Conservation (phyloP, 208 protist species). For the Crithidia brevicula region DNA sequence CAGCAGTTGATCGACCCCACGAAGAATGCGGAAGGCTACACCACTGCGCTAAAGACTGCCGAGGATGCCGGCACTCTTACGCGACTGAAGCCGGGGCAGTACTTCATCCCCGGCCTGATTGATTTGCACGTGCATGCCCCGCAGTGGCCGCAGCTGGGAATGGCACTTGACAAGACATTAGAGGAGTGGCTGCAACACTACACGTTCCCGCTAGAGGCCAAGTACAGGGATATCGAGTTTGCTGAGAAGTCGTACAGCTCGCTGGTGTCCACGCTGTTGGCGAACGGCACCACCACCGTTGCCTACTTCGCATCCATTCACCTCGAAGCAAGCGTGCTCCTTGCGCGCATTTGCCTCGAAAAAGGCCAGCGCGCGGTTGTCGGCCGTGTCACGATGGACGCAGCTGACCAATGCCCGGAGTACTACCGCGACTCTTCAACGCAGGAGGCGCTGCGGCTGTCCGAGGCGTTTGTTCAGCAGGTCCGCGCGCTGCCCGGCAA, state of each 20-base stretch:
- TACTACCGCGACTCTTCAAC: constrained; percentile 89
- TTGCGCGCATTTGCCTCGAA: constrained; percentile 77
- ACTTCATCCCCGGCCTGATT: constrained; percentile 91
- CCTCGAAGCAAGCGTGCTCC: constrained; percentile 67
- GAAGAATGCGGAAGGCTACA: constrained; percentile 26
- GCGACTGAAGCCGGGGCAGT: constrained; percentile 49
- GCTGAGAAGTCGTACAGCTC: constrained; percentile 73
- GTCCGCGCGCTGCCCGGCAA: constrained; percentile 58
- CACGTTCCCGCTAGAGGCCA: constrained; percentile 93
- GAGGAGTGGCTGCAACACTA: constrained; percentile 92
- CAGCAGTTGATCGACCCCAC: constrained; percentile 46
- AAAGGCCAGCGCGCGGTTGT: constrained; percentile 91
- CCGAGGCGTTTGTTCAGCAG: constrained; percentile 68
- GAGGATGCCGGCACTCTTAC: constrained; percentile 34
- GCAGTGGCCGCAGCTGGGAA: constrained; percentile 91
- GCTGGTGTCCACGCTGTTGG: constrained; percentile 76
- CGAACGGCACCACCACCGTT: constrained; percentile 92
- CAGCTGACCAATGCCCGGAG: constrained; percentile 76
- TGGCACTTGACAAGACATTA: constrained; percentile 84
- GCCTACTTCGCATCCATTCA: constrained; percentile 94
- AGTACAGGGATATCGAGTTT: constrained; percentile 79
- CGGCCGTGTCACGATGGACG: constrained; percentile 93
- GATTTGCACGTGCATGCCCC: constrained; percentile 95
- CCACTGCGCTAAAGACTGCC: constrained; percentile 28
- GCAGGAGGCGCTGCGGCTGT: constrained; percentile 59